A percentile compares a stretch with the other conserved stretches of the same genome.
These are phyloP conservation scores for Rhizophora apiculata DNA, from an alignment of 345 rosid genomes.

Conservation along the genomic window DNA sequence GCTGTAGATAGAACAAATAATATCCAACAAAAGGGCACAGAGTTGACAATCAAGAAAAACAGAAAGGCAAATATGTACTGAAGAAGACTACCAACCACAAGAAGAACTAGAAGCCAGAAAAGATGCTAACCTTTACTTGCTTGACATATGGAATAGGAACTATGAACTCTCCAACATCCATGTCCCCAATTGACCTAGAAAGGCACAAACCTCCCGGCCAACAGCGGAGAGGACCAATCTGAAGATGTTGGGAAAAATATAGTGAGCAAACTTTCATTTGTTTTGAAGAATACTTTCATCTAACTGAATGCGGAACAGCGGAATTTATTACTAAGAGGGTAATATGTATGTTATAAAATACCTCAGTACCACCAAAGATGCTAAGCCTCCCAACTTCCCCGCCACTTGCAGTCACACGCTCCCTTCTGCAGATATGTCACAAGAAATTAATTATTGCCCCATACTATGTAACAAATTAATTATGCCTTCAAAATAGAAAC, in stretches of 20 bases:
- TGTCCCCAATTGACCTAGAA: conserved; percentile 90
- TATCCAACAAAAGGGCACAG: conserved; percentile 8
- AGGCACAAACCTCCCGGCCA: conserved; percentile 97
- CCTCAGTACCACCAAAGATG: conserved; percentile 82
- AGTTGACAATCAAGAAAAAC: not conserved
- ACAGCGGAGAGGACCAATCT: conserved; percentile 89
- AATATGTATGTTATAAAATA: conserved; percentile 13
- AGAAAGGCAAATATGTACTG: not conserved
- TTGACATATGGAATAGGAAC: conserved; percentile 88
- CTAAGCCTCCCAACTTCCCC: conserved; percentile 96
- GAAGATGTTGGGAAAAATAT: conserved; percentile 3
- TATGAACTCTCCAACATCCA: conserved; percentile 91
- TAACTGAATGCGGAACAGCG: not conserved
- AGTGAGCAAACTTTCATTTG: not conserved
- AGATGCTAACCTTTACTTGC: conserved; percentile 73
- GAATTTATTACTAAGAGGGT: not conserved
- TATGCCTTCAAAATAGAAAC: conserved; percentile 23
- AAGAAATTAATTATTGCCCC: conserved; percentile 1
- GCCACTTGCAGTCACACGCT: conserved; percentile 91
- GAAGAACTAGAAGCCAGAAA: not conserved
- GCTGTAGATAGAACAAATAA: not conserved
- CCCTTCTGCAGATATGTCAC: conserved; percentile 54
- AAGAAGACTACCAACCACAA: not conserved
- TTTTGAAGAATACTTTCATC: not conserved
- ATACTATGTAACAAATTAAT: conserved; percentile 9